Evolutionary conservation across 139 green algal genomes (phyloP), one percentile per base, ranked within the genome.

Genomic region (Pseudopediastrum boryanum): DNA sequence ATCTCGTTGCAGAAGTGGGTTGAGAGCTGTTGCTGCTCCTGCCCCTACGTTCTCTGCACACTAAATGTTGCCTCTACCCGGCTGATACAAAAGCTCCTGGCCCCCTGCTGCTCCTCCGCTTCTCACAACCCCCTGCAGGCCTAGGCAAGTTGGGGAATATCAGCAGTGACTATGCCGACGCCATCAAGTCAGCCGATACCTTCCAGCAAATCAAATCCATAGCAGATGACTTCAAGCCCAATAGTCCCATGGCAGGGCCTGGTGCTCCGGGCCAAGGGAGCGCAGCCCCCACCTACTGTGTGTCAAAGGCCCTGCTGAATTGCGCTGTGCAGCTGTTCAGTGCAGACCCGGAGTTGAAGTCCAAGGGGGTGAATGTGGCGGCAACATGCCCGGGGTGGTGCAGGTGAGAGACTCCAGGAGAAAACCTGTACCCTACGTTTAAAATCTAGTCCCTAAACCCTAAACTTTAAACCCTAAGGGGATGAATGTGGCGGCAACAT

Each of bases 261-360:
- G 6, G 25, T 68, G 59, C 33, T 23, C 25, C 23, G 3, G 19
- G 3, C 59, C 23, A 70, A 29, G 71, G 71, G 2, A 44, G 52
- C 27, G 35, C 46, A n/a, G n/a, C 27, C 16, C 71, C 71, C 39
- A 78, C 71, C 63, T 78, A 78, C 71, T 31, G 38, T 33, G 71
- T 78, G 36, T 39, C 71, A n/a, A 78, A 78, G 41, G 71, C 71
- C 0, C 39, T 70, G 54, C 71, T 78, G 39, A 78, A 78, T 56
- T n/a, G 35, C 16, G 42, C 27, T 3, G 71, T 70, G n/a, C 71
- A 78, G 71, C 39, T 78, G 54, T 38, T 78, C 39, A 27, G 27
- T 2, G n/a, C 27, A 16, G 71, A 78, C 13, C 27, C 56, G 3
- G 42, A 12, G 0, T 78, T 78, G 41, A 78, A 68, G 71, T 16